Base-by-base conservation (phyloP, 768 basidiomycete species). In the Porphyrellus cyaneotinctus region DNA sequence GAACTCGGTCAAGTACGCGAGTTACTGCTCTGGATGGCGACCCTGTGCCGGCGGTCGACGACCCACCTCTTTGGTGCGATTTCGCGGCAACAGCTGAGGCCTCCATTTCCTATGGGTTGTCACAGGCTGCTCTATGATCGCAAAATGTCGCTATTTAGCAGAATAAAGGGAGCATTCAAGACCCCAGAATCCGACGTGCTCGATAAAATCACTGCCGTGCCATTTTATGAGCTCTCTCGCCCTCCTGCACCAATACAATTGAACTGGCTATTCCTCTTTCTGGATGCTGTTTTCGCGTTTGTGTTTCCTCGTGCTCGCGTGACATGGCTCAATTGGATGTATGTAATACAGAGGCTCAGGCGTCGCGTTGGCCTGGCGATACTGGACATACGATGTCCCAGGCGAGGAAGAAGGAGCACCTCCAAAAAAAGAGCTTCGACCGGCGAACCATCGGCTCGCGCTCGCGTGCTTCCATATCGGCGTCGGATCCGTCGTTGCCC, bases 261-360 rank as follows among this genome's bases (percentile, higher is more conserved):
- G 26, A 64, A 66, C 18, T 64, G 58, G 66, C 9, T 61, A 23
- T 64, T 70, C 37, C 61, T 68, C 41, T 47, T 68, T 28, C 32
- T 68, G 28, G 66, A 68, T 31, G 64, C 61, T 1, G 47, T 68
- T 14, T 68, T 68, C 51, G 70, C 66, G 66, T 68, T 47, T 46
- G 66, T 63, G 36, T 22, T 36, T 22, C 35, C 10, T 36, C 50
- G 18, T 38, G 6, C 15, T 35, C 30, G 38, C 28, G 11, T 28
- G 37, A 39, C 43, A 13, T 41, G 2, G 14, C 45, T 35, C 41
- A 30, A 39, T 50, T 14, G 6, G 17, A 43, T 18, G 6, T 32
- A 17, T 26, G 11, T 44, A 33, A 5, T 20, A n/a, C 54, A 67
- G 65, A 7, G 62, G 67, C 17, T 38, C 66, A 9, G 68, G 64